Base-by-base conservation (phyloP, 2,329 filamentous ascomycete genomes). In the Pyrenophora seminiperda region DNA sequence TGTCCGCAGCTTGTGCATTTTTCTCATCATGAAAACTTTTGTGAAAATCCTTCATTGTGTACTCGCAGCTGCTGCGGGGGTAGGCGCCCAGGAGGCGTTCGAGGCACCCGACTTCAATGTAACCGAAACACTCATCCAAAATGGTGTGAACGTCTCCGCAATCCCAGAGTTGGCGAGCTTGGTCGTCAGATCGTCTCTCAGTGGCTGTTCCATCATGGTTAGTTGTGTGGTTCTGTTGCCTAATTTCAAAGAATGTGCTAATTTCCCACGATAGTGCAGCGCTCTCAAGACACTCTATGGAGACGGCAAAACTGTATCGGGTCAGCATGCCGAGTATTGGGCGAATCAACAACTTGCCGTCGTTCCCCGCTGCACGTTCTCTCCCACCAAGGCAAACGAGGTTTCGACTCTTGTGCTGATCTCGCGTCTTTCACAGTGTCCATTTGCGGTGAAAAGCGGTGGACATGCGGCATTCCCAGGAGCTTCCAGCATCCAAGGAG, bases 371-470 rank as follows among this genome's bases (percentile, higher is more conserved):
- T 60, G 58, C 27, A 42, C 61, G 2, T 62, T 63, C 31, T 53
- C 52, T n/a, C 56, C 61, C 7, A 27, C 13, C 1, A 32, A 40
- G 4, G 38, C 59, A 7, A 11, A 44, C 0, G 56, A 62, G 17
- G 47, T 64, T 1, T 58, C 61, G 2, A 57, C 47, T 9, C 40
- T 54, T 5, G 45, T 61, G 3, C 33, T 59, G 1, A 41, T 62
- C 4, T 53, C 57, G 7, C 58, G 59, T 7, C 24, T 64, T 13
- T 60, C 59, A 7, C 56, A 61, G 39, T 71, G 62, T 43, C 63
- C 61, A 70, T 77, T 77, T 47, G 74, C 75, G 1, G 67, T 77
- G 7, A 76, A 75, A 43, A 72, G 74, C 34, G 76, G 76, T 29
- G 77, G 77, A 3, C 77, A 79, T 52, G 68, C 70, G 17, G 59